These are phyloP conservation scores for Collybia sp. DNA, from an alignment of 768 basidiomycete genomes.

Conservation along the genomic window DNA sequence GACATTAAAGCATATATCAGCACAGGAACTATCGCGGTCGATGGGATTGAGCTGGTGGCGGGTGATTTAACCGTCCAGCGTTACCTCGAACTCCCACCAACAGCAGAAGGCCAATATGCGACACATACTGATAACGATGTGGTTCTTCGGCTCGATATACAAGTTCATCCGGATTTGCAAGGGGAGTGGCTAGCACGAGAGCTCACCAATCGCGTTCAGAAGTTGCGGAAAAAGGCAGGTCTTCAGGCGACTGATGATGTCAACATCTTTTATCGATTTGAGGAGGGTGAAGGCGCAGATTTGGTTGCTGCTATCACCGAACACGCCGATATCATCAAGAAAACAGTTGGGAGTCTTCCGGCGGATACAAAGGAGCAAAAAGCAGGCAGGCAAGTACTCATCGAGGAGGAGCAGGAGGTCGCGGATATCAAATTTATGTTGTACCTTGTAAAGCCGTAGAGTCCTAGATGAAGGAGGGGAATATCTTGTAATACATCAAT, in stretches of 20 bases:
- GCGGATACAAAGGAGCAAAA: conserved; percentile 49
- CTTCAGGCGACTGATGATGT: conserved; percentile 94
- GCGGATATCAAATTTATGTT: conserved; percentile 74
- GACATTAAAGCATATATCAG: conserved; percentile 73
- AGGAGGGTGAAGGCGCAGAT: conserved; percentile 61
- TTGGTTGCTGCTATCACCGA: conserved; percentile 59
- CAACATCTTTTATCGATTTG: conserved; percentile 80
- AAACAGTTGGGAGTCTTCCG: conserved; percentile 73
- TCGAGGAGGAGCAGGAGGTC: conserved; percentile 87
- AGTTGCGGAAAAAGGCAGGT: conserved; percentile 92
- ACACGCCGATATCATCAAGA: conserved; percentile 65
- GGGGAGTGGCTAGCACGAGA: conserved; percentile 88
- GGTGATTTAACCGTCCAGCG: conserved; percentile 93
- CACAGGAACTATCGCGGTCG: conserved; percentile 76
- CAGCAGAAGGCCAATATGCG: conserved; percentile 58
- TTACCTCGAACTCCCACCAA: conserved; percentile 75
- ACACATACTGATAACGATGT: conserved; percentile 94
- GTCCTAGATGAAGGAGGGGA: conserved; percentile 2
- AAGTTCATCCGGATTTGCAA: conserved; percentile 81
- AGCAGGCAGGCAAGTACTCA: conserved; percentile 46
- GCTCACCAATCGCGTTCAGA: conserved; percentile 90
- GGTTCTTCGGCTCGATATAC: conserved; percentile 88
- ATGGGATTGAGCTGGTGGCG: conserved; percentile 82
- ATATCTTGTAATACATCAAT: conserved; percentile 22
- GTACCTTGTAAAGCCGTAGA: conserved; percentile 53